These are phyloP conservation scores for Cocos nucifera DNA, from an alignment of 176 grass and related monocot species.

Conservation along the genomic window DNA sequence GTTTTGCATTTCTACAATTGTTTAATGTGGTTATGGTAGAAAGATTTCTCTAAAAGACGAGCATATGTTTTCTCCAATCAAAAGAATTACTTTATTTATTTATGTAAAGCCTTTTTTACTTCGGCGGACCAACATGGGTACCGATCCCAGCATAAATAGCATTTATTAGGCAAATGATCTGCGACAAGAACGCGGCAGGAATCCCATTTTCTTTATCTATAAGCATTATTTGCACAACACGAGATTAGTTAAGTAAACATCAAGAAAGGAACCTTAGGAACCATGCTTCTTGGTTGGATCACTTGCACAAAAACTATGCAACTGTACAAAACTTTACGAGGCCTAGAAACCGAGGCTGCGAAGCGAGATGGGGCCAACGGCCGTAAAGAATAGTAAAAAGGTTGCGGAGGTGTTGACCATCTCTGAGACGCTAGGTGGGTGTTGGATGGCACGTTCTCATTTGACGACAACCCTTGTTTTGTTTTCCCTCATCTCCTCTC, in stretches of 20 bases:
- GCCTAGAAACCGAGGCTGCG: conserved; percentile 26
- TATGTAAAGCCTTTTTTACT: conserved; percentile 1
- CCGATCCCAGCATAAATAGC: conserved; percentile 19
- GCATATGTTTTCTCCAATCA: no score
- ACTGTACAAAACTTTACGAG: conserved; percentile 1
- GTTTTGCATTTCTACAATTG: no score
- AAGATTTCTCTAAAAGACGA: no score
- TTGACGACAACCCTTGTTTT: conserved; percentile 1
- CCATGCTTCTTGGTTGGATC: conserved; percentile 7
- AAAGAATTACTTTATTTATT: not conserved
- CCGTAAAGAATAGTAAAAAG: no score
- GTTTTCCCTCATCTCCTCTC: conserved; percentile 11
- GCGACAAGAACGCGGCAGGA: conserved; percentile 24
- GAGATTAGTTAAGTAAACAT: conserved; percentile 36
- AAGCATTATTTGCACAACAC: conserved; percentile 51
- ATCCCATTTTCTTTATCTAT: conserved; percentile 43
- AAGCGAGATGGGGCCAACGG: no score
- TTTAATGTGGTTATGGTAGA: no score
- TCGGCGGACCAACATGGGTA: conserved; percentile 24
- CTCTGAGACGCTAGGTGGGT: not conserved
- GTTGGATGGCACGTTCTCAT: conserved; percentile 22
- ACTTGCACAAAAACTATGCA: not conserved
- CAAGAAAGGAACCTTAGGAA: conserved; percentile 25
- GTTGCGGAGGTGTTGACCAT: no score
- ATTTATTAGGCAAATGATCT: conserved; percentile 34